Evolutionary conservation across 2,329 filamentous ascomycete species (phyloP).

Genomic region (Xylaria sp.): DNA sequence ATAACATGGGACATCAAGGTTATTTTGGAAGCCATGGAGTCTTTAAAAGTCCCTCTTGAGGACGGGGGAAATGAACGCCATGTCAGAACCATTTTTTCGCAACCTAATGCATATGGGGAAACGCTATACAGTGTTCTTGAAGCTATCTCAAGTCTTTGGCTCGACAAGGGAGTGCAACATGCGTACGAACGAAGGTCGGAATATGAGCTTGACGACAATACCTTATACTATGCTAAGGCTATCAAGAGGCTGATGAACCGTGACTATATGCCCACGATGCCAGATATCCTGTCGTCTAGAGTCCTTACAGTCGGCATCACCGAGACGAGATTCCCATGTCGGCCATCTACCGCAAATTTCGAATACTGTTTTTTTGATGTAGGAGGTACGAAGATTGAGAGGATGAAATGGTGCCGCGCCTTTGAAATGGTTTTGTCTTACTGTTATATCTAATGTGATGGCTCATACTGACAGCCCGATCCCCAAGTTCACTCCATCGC

Average conservation of each 20-base stretch:
- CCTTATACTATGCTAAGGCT: constrained; percentile 2
- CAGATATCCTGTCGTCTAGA: constrained; percentile 6
- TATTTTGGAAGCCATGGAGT: neutral
- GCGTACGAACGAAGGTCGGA: neutral
- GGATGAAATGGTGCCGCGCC: neutral
- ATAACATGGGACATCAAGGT: neutral
- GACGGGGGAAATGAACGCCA: neutral
- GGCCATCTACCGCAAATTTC: neutral
- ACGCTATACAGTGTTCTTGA: neutral
- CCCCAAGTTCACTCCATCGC: too few relatives aligned
- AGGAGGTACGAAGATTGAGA: neutral
- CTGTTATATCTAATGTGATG: too few relatives aligned
- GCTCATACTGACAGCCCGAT: too few relatives aligned
- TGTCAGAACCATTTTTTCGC: neutral
- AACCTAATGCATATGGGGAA: neutral
- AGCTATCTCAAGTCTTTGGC: neutral
- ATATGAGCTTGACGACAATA: neutral
- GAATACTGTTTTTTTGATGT: neutral
- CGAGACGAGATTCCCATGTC: neutral
- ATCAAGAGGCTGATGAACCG: neutral
- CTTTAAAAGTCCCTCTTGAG: neutral
- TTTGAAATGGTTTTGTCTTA: too few relatives aligned
- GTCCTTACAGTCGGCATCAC: neutral
- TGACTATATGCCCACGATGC: neutral
- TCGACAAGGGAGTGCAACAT: neutral